Evolutionary conservation across 1,284 basidiomycete genomes (phyloP).

Genomic region (Porogramme epimiltina): DNA sequence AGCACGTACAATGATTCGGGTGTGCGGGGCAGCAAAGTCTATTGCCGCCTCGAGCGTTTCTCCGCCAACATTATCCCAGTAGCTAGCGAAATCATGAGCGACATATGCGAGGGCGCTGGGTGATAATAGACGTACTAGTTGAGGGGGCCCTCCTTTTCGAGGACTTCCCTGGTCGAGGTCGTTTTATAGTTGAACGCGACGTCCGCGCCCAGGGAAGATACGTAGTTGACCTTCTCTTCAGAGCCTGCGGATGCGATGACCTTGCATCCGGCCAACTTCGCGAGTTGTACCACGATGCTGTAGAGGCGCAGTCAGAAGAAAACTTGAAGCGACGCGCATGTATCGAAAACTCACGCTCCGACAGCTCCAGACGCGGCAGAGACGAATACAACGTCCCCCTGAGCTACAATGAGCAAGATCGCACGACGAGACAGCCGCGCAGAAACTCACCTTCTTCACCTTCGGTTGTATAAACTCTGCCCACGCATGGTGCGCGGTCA

Average conservation of each 20-base stretch:
- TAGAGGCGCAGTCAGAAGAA: neutral
- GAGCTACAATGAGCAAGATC: neutral
- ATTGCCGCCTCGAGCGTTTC: slow-evolving; percentile 61
- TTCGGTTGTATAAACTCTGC: slow-evolving; percentile 23
- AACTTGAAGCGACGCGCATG: neutral
- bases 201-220: slow-evolving; percentile 65
- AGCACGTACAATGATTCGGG: slow-evolving; percentile 54
- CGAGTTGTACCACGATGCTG: slow-evolving; percentile 58
- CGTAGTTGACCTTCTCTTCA: slow-evolving; percentile 64
- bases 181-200: slow-evolving; percentile 77
- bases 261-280: slow-evolving; percentile 61
- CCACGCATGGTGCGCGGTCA: slow-evolving; percentile 30
- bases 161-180: slow-evolving; percentile 45
- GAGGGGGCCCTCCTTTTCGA: slow-evolving; percentile 58
- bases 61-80: slow-evolving; percentile 63
- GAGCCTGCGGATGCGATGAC: slow-evolving; percentile 77
- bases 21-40: slow-evolving; percentile 46
- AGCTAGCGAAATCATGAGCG: slow-evolving; percentile 32
- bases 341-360: slow-evolving; percentile 15
- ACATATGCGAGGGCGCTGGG: neutral
- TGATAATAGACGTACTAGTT: slow-evolving; percentile 39
- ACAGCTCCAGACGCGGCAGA: slow-evolving; percentile 24
- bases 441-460: slow-evolving; percentile 16
- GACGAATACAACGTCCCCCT: slow-evolving; percentile 29
- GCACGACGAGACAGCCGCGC: neutral